Evolutionary conservation across 2,329 filamentous ascomycete species (phyloP).

Genomic region (Phaeophleospora eucalypticola): DNA sequence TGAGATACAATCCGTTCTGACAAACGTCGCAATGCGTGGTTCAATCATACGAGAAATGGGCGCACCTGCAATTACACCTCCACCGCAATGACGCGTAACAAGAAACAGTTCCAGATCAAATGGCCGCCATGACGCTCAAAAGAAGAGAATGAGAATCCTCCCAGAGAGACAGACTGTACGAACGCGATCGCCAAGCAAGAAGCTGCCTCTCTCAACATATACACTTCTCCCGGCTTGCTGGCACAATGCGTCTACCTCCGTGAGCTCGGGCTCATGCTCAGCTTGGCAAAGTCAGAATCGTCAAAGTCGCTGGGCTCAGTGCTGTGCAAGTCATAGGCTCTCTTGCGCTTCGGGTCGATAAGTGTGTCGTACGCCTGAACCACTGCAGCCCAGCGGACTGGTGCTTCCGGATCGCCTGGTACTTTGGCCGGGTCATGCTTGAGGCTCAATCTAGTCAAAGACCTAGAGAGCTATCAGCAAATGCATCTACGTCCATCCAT

Average conservation of each 20-base stretch:
- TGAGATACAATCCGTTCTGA: no score
- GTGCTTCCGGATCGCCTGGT: constrained; percentile 24
- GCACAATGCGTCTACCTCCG: background rate
- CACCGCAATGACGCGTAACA: no score
- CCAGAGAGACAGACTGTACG: no score
- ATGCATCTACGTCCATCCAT: background rate
- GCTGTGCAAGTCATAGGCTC: constrained; percentile 19
- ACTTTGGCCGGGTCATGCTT: constrained; percentile 20
- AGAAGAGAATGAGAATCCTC: no score
- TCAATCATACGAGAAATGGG: no score
- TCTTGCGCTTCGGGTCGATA: constrained; percentile 17
- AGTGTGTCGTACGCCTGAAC: constrained; percentile 23
- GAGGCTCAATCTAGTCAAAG: constrained; percentile 14
- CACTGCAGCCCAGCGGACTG: constrained; percentile 24
- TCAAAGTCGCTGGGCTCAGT: background rate
- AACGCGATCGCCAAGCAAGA: no score
- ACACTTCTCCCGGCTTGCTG: background rate
- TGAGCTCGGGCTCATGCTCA: background rate
- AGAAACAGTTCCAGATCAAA: no score
- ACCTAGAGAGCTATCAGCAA: constrained; percentile 13
- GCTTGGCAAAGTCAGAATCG: constrained; percentile 1
- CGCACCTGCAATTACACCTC: no score
- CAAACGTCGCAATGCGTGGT: no score
- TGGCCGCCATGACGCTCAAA: no score
- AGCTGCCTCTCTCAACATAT: background rate